Base-by-base conservation (phyloP, 441 rosid genomes). In the Pelargonium australe region DNA sequence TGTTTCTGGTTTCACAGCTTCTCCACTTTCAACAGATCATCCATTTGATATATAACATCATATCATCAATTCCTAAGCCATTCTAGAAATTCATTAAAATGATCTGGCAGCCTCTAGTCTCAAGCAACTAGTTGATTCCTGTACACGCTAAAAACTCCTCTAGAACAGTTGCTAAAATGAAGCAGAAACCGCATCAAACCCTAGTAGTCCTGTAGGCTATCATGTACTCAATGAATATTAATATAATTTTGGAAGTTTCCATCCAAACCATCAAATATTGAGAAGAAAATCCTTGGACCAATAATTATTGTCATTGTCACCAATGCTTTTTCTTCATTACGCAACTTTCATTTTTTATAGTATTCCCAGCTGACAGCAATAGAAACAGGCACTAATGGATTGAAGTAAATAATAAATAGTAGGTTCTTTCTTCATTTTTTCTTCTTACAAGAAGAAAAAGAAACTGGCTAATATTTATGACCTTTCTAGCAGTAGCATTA, bases 141-240 rank as follows among this genome's bases (percentile, higher is more conserved):
- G 7, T 17, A 51, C 19, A 40, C 58, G n/a, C 63, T 19, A 17
- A 60, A 20, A 23, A 20, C 23, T 60, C 64, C 11, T 60, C 34
- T 23, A 60, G 37, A 23, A 41, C 11, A 23, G 37, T 60, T 60
- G 37, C 64, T 60, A 4, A 11, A 10, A 60, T 60, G 37, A 11
- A 60, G 64, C 37, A 60, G 11, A 60, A 20, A 60, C 3, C 37
- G 11, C 34, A 60, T 20, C 20, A 60, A 58, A 23, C 5, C 8
- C 17, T 60, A 60, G 64, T 60, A 3, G 64, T 23, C 64, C 64
- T 57, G 25, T 60, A 60, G 64, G n/a, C 63, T 57, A 57, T 20
- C 23, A 20, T 20, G 23, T 1, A 20, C 23, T 20, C 23, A 20
- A 20, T 20, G 23, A 20, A 20, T 20, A 20, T 20, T 20, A 20